These are phyloP conservation scores for Ceratobasidium sp. DNA, from an alignment of 1,284 basidiomycete genomes.

Conservation along the genomic window DNA sequence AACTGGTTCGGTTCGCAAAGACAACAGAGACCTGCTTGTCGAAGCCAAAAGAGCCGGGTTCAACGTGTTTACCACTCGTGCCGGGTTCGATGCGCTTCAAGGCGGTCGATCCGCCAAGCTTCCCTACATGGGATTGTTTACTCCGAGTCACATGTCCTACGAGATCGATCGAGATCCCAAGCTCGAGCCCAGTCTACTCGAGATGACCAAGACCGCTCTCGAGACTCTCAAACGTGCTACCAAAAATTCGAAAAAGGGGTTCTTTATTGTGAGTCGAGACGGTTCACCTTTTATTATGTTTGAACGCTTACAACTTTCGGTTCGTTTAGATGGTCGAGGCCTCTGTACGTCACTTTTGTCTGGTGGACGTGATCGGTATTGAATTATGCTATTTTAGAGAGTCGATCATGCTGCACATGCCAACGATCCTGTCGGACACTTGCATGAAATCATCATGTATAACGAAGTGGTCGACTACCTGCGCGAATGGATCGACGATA, in stretches of 20 bases:
- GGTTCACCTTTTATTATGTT: no score
- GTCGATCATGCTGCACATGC: constrained; percentile 47
- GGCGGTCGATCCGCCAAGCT: constrained; percentile 36
- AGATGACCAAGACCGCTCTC: constrained; percentile 49
- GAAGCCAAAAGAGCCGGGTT: constrained; percentile 46
- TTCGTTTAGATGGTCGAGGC: constrained; percentile 35
- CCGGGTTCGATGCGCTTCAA: constrained; percentile 46
- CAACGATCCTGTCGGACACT: constrained; percentile 48
- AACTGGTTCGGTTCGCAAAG: constrained; percentile 45
- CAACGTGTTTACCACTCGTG: constrained; percentile 44
- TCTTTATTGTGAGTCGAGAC: constrained; percentile 48
- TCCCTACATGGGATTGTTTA: constrained; percentile 46
- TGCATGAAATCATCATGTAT: constrained; percentile 46
- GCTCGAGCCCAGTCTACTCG: constrained; percentile 47
- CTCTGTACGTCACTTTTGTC: constrained; percentile 29
- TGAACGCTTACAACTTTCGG: not conserved
- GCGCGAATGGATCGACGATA: constrained; percentile 46
- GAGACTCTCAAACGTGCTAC: constrained; percentile 45
- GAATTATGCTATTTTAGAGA: constrained; percentile 44
- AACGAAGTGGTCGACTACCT: constrained; percentile 47
- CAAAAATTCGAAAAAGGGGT: constrained; percentile 45
- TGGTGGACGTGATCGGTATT: no score
- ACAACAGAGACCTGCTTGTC: constrained; percentile 46
- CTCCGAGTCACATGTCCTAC: constrained; percentile 48
- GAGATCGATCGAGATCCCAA: constrained; percentile 49